Evolutionary conservation across 768 basidiomycete genomes (phyloP).

Genomic region (Mycena sanguinolenta): DNA sequence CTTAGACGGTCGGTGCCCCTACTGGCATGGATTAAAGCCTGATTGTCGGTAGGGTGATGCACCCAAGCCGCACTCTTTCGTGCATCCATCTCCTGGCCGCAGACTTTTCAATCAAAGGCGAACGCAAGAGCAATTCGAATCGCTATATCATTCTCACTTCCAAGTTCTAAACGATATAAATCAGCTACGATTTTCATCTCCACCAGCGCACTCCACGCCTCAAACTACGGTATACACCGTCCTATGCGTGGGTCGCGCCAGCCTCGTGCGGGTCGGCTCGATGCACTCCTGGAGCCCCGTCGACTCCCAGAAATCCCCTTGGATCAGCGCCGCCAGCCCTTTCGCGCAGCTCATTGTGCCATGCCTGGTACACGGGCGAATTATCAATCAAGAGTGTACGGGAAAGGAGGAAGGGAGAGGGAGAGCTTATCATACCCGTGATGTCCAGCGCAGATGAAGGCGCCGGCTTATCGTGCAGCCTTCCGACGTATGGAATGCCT

Average conservation of each 20-base stretch:
- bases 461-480: slow-evolving; percentile 41
- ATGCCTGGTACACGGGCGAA: slow-evolving; percentile 31
- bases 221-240: no score
- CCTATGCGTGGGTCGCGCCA: slow-evolving; percentile 22
- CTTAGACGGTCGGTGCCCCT: no score
- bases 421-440: slow-evolving; percentile 44
- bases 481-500: slow-evolving; percentile 46
- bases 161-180: no score
- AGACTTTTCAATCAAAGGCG: no score
- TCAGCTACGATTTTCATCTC: no score
- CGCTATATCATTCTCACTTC: no score
- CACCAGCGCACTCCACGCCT: no score
- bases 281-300: slow-evolving; percentile 49
- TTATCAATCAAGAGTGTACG: neutral
- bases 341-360: slow-evolving; percentile 41
- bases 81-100: no score
- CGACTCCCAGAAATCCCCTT: slow-evolving; percentile 41
- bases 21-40: no score
- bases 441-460: slow-evolving; percentile 38
- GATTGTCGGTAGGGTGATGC: no score
- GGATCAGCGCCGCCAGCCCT: slow-evolving; percentile 43
- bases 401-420: neutral
- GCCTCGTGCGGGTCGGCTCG: slow-evolving; percentile 41
- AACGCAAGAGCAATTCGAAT: no score
- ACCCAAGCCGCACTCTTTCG: no score